Evolutionary conservation across 192 early-diverging fungal species (phyloP).

Genomic region (Backusella westeae): DNA sequence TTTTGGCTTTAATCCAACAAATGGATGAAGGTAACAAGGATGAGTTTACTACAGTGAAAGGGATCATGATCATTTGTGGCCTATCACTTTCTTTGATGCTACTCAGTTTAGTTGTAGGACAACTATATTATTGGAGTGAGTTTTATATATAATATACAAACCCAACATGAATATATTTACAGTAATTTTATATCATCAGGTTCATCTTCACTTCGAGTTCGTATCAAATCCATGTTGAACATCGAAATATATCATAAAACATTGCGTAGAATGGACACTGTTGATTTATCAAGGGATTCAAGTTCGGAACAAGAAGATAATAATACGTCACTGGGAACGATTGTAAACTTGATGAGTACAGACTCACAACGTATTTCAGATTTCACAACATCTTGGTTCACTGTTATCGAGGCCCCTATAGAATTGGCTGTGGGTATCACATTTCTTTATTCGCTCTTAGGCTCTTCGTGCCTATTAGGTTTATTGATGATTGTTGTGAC

Average conservation of each 20-base stretch:
- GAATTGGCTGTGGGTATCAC: conserved; percentile 45
- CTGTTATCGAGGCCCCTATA: conserved; percentile 47
- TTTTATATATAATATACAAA: not conserved
- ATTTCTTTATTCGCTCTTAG: conserved; percentile 38
- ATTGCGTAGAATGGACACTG: conserved; percentile 54
- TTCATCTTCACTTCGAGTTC: conserved; percentile 26
- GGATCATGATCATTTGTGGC: conserved; percentile 56
- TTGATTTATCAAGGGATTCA: conserved; percentile 37
- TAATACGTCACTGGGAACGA: conserved; percentile 31
- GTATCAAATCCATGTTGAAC: conserved; percentile 28
- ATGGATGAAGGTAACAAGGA: conserved; percentile 1
- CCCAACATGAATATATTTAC: not conserved
- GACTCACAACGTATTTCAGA: conserved; percentile 47
- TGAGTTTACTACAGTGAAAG: conserved; percentile 25
- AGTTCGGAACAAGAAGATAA: conserved; percentile 33
- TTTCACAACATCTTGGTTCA: conserved; percentile 42
- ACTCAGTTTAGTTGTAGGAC: conserved; percentile 35
- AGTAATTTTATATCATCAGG: conserved; percentile 6
- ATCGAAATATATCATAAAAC: conserved; percentile 64
- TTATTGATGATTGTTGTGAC: conserved; percentile 44
- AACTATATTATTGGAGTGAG: conserved; percentile 33
- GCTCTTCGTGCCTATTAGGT: conserved; percentile 36
- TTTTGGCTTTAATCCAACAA: conserved; percentile 33
- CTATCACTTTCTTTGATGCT: conserved; percentile 54
- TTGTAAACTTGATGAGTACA: conserved; percentile 44